Evolutionary conservation across 257 asterid genomes (phyloP).

Genomic region (Perilla frutescens): DNA sequence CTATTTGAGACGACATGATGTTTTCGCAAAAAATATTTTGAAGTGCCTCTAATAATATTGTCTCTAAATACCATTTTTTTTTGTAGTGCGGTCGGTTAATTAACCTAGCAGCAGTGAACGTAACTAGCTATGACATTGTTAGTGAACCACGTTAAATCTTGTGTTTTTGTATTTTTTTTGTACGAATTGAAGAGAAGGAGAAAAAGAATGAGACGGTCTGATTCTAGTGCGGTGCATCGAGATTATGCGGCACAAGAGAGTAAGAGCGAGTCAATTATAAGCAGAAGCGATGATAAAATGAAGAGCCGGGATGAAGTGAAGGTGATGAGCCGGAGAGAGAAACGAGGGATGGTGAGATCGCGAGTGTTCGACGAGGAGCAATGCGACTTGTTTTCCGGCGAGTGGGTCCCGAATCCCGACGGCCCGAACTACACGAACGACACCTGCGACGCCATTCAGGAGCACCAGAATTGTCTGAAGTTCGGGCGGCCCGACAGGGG

Average conservation of each 20-base stretch:
- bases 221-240: neutral
- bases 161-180: neutral
- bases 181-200: constrained; percentile 22
- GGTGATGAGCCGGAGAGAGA: neutral
- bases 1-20: too few relatives aligned
- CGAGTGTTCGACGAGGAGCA: constrained; percentile 32
- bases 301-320: too few relatives aligned
- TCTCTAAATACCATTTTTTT: too few relatives aligned
- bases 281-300: neutral
- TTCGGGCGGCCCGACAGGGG: constrained; percentile 63
- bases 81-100: too few relatives aligned
- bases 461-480: constrained; percentile 69
- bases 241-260: too few relatives aligned
- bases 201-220: constrained; percentile 31
- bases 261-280: neutral
- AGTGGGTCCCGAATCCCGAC: constrained; percentile 74
- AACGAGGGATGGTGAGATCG: constrained; percentile 19
- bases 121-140: too few relatives aligned
- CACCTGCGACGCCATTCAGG: constrained; percentile 56
- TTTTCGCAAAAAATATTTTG: too few relatives aligned
- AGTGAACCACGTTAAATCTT: too few relatives aligned
- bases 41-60: too few relatives aligned
- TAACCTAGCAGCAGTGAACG: too few relatives aligned
- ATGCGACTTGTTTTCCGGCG: constrained; percentile 79
- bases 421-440: constrained; percentile 77